phyloP scores from a whole-genome alignment of 2,329 filamentous ascomycete genomes.

The Aureobasidium sp. region DNA sequence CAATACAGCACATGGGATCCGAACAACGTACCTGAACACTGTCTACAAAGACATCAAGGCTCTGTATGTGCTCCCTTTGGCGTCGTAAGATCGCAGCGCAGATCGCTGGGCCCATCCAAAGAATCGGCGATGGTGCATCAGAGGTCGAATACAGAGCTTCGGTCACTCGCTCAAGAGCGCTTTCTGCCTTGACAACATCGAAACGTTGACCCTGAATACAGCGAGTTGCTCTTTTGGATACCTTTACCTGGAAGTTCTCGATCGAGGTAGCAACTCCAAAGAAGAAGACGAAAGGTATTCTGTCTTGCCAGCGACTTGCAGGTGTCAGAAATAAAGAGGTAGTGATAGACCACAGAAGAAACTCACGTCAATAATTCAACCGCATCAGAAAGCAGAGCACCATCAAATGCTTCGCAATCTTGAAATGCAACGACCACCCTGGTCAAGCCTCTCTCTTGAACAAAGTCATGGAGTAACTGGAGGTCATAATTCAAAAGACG shows the following conservation, averaged over 20 bases:
- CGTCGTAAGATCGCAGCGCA: conserved; percentile 60
- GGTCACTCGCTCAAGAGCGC: conserved; percentile 67
- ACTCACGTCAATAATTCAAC: conserved; percentile 60
- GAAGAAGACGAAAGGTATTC: conserved; percentile 68
- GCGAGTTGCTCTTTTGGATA: conserved; percentile 62
- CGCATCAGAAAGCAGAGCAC: conserved; percentile 62
- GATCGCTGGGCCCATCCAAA: conserved; percentile 59
- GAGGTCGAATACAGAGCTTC: conserved; percentile 55
- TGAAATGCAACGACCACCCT: conserved; percentile 68
- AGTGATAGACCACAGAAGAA: conserved; percentile 14
- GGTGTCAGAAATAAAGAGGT: not conserved
- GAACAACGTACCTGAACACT: conserved; percentile 54
- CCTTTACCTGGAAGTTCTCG: conserved; percentile 67
- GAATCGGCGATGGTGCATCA: conserved; percentile 30
- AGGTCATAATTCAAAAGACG: conserved; percentile 73
- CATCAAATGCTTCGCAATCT: conserved; percentile 77
- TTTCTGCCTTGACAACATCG: conserved; percentile 65
- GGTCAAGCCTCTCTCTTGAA: conserved; percentile 46
- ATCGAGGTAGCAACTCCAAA: conserved; percentile 78
- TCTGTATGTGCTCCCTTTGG: conserved; percentile 70
- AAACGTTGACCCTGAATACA: conserved; percentile 66
- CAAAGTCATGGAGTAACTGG: conserved; percentile 58
- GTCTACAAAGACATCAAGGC: conserved; percentile 64
- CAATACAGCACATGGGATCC: not conserved
- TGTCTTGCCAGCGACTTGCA: conserved; percentile 59